Conservation (phyloP, 768 basidiomycete genomes). For the Auriscalpium microsporum region DNA sequence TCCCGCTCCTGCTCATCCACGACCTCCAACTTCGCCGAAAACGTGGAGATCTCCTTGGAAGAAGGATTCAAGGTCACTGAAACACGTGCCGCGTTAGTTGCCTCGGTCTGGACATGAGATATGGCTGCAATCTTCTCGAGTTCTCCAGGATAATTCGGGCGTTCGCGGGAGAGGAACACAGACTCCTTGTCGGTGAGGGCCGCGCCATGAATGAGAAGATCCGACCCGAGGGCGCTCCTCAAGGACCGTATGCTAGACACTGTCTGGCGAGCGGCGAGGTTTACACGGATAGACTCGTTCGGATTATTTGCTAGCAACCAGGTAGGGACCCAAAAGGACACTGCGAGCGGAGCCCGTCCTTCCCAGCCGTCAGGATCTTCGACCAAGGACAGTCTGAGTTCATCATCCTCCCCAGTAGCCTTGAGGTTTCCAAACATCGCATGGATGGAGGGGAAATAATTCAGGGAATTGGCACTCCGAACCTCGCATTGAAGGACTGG, state of each 20-base stretch:
- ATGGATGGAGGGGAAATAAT: slow-evolving; percentile 22
- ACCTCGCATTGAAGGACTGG: background rate
- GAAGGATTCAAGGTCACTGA: background rate
- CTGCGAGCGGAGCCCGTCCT: slow-evolving; percentile 12
- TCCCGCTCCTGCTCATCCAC: slow-evolving; percentile 1
- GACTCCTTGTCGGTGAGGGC: slow-evolving; percentile 13
- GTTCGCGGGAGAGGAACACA: slow-evolving; percentile 16
- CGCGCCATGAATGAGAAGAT: slow-evolving; percentile 14
- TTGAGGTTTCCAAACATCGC: slow-evolving; percentile 13
- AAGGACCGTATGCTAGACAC: slow-evolving; percentile 3
- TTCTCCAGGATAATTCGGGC: background rate
- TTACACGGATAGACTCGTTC: background rate
- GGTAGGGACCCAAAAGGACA: slow-evolving; percentile 21
- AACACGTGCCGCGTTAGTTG: slow-evolving; percentile 1
- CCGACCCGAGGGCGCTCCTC: slow-evolving; percentile 17
- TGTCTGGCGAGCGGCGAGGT: slow-evolving; percentile 22
- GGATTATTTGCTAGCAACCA: slow-evolving; percentile 15
- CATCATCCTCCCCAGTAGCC: background rate
- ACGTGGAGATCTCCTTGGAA: background rate
- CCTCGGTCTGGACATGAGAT: slow-evolving; percentile 3
- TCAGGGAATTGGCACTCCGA: slow-evolving; percentile 16
- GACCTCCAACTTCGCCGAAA: background rate
- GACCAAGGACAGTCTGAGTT: background rate
- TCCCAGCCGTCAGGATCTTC: slow-evolving; percentile 1
- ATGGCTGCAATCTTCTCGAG: background rate